These are phyloP conservation scores for Trametes sanguinea DNA, from an alignment of 768 basidiomycete species.

Conservation along the genomic window DNA sequence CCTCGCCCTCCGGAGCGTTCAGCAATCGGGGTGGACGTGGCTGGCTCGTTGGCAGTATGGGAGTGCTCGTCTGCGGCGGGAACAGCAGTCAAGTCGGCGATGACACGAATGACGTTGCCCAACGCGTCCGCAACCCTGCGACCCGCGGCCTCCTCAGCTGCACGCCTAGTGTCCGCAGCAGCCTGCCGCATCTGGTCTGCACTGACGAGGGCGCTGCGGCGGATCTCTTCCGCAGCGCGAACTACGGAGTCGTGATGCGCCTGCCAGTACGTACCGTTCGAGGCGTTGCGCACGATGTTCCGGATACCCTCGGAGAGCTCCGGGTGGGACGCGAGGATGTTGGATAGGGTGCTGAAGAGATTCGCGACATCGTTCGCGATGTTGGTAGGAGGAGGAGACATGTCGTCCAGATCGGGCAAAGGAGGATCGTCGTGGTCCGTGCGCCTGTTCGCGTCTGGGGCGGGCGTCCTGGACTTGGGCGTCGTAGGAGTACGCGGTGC, in stretches of 20 bases:
- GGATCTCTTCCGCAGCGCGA: slow-evolving; percentile 56
- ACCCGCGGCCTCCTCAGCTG: slow-evolving; percentile 66
- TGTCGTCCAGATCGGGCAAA: slow-evolving; percentile 47
- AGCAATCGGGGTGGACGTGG: slow-evolving; percentile 27
- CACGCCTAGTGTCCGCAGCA: slow-evolving; percentile 47
- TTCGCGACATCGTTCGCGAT: slow-evolving; percentile 60
- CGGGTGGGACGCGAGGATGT: slow-evolving; percentile 63
- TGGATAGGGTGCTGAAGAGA: slow-evolving; percentile 56
- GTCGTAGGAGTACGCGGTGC: slow-evolving; percentile 6
- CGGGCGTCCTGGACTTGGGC: slow-evolving; percentile 12
- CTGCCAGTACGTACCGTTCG: slow-evolving; percentile 69
- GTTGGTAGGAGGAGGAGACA: slow-evolving; percentile 26
- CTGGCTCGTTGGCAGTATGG: slow-evolving; percentile 9
- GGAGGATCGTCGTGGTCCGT: slow-evolving; percentile 42
- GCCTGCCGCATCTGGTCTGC: slow-evolving; percentile 37
- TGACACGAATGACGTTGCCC: slow-evolving; percentile 54
- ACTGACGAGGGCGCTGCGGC: slow-evolving; percentile 44
- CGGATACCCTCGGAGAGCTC: slow-evolving; percentile 70
- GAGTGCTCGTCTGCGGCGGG: neutral
- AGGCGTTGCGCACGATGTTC: slow-evolving; percentile 61
- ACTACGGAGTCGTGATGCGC: slow-evolving; percentile 61
- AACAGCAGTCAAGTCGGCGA: slow-evolving; percentile 39
- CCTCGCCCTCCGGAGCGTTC: neutral
- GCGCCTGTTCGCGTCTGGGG: neutral
- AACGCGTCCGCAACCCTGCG: slow-evolving; percentile 64